A percentile compares a stretch with the other conserved stretches of the same genome.
These are phyloP conservation scores for Argentina anserina DNA, from an alignment of 306 rosid genomes.

Conservation along the genomic window DNA sequence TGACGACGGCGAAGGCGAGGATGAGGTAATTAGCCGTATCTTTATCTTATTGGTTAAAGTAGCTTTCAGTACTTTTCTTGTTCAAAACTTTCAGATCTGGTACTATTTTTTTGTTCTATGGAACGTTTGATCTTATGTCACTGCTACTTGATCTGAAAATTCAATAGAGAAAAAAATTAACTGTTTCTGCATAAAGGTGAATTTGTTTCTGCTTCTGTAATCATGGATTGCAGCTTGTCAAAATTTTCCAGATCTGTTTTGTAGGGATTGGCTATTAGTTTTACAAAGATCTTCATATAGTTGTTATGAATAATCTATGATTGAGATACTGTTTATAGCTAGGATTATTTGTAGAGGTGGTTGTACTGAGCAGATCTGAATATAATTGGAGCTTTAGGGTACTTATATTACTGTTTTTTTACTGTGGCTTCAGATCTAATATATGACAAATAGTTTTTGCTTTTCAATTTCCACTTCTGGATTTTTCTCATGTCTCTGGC, in stretches of 20 bases:
- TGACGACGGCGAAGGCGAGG: constrained; percentile 43
- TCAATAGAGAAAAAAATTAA: background rate
- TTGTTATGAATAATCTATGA: background rate
- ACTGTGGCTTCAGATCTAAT: background rate
- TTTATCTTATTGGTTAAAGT: no score
- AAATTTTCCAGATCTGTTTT: constrained; percentile 11
- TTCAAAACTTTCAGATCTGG: constrained; percentile 12
- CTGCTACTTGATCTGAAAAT: background rate
- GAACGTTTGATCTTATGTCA: background rate
- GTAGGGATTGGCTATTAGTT: background rate
- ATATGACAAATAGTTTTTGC: background rate
- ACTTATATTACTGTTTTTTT: background rate
- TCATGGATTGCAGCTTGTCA: no score
- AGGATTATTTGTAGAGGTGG: background rate
- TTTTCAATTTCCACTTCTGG: background rate
- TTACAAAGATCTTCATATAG: background rate
- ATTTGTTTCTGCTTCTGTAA: background rate
- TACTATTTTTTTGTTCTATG: background rate
- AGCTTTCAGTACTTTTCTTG: background rate
- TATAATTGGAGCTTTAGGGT: no score
- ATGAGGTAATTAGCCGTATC: constrained; percentile 23
- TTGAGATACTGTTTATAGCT: background rate
- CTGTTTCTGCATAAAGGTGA: background rate
- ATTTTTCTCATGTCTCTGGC: background rate
- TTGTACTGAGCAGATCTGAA: background rate